phyloP scores from a whole-genome alignment of 169 alveolate genomes.

The Cystoisospora suis region DNA sequence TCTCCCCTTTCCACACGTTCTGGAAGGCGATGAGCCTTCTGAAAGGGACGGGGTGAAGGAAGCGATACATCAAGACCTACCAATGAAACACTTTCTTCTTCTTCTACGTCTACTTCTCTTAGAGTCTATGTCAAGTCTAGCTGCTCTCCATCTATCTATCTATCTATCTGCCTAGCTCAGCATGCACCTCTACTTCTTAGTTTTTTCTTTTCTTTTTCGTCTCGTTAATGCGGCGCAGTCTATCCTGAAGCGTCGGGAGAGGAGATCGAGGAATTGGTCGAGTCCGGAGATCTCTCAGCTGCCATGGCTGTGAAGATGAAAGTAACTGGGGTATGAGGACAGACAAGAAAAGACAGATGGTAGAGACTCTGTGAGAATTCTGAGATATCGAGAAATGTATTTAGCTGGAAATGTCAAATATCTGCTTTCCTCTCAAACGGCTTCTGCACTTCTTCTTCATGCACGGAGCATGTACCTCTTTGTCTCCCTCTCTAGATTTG shows the following conservation, averaged over 20 bases:
- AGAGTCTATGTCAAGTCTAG: too few relatives aligned
- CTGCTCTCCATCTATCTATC: background rate
- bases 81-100: too few relatives aligned
- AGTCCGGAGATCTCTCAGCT: conserved; percentile 67
- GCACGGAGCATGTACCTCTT: background rate
- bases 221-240: conserved; percentile 37
- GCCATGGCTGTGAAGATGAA: conserved; percentile 67
- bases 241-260: conserved; percentile 71
- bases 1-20: too few relatives aligned
- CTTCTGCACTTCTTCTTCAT: too few relatives aligned
- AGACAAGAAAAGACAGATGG: too few relatives aligned
- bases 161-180: background rate
- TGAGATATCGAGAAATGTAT: background rate
- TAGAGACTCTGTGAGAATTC: too few relatives aligned
- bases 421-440: background rate
- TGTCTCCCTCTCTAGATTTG: background rate
- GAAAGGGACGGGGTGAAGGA: too few relatives aligned
- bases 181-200: background rate
- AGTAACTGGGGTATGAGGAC: conserved; percentile 72
- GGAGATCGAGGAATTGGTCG: conserved; percentile 64
- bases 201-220: background rate
- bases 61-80: too few relatives aligned
- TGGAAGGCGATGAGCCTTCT: too few relatives aligned
- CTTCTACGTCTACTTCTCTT: too few relatives aligned
- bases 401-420: background rate